Evolutionary conservation across 2,329 filamentous ascomycete genomes (phyloP).

Genomic region (Sclerotiophoma versabilis): DNA sequence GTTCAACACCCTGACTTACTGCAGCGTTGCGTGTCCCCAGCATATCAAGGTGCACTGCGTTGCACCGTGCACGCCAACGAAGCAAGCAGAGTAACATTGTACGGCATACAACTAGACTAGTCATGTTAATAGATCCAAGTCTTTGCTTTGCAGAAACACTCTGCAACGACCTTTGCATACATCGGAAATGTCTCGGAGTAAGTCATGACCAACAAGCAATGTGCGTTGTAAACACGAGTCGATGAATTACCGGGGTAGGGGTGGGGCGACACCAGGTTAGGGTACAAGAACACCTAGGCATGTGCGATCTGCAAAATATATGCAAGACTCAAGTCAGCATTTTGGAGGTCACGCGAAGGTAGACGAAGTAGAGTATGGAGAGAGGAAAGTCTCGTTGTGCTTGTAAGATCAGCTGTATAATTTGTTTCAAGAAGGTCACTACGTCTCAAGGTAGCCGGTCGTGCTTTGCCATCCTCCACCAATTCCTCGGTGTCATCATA

Average conservation of each 20-base stretch:
- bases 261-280: not conserved
- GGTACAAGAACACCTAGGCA: not conserved
- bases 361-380: not conserved
- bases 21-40: not conserved
- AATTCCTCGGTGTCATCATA: slow-evolving; percentile 30
- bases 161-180: not conserved
- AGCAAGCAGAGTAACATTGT: not conserved
- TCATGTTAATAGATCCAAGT: not conserved
- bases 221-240: not conserved
- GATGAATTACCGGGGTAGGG: not conserved
- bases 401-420: not conserved
- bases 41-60: not conserved
- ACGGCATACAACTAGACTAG: not conserved
- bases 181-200: not conserved
- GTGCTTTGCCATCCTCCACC: slow-evolving; percentile 22
- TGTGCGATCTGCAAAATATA: not conserved
- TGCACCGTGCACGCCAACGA: not conserved
- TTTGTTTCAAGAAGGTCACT: not conserved
- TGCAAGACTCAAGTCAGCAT: not conserved
- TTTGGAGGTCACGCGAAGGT: not conserved
- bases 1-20: not conserved
- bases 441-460: slow-evolving; percentile 2
- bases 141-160: too few relatives aligned
- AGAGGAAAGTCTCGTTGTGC: not conserved
- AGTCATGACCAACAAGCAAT: not conserved